Evolutionary conservation across 148 eudicot species (phyloP).

Genomic region (Silene latifolia): DNA sequence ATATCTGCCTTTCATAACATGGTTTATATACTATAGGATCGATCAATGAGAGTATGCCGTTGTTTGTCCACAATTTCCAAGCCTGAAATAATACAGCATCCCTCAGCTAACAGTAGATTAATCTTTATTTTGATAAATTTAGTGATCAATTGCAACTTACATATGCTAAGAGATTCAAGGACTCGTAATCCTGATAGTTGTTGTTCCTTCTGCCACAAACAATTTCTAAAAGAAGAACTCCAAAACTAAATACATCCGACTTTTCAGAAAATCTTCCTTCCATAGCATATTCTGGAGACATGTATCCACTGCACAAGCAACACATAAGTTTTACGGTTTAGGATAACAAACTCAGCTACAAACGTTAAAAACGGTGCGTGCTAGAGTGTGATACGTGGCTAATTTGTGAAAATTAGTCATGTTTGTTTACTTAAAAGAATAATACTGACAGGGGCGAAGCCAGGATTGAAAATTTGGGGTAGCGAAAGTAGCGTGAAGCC

Average conservation of each 20-base stretch:
- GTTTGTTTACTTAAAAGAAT: neutral
- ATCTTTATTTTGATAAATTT: slow-evolving; percentile 28
- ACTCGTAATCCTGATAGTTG: slow-evolving; percentile 20
- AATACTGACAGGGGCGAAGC: too few relatives aligned
- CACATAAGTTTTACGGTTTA: neutral
- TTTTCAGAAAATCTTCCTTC: slow-evolving; percentile 36
- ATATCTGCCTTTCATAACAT: neutral
- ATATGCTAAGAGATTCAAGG: slow-evolving; percentile 19
- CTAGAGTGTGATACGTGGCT: neutral
- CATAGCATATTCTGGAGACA: slow-evolving; percentile 38
- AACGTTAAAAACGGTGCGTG: too few relatives aligned
- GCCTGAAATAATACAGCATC: neutral
- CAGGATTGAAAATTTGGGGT: too few relatives aligned
- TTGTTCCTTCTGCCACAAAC: slow-evolving; percentile 32
- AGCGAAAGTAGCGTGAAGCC: too few relatives aligned
- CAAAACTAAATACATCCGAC: slow-evolving; percentile 37
- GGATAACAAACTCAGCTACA: too few relatives aligned
- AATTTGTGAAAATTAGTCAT: neutral
- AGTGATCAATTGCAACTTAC: slow-evolving; percentile 12
- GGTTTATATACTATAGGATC: neutral
- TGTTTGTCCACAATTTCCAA: slow-evolving; percentile 3
- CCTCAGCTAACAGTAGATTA: neutral
- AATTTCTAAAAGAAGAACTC: slow-evolving; percentile 38
- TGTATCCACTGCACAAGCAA: slow-evolving; percentile 26
- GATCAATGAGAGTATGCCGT: neutral